phyloP scores from a whole-genome alignment of 169 alveolate genomes.

The Plasmodium coatneyi region DNA sequence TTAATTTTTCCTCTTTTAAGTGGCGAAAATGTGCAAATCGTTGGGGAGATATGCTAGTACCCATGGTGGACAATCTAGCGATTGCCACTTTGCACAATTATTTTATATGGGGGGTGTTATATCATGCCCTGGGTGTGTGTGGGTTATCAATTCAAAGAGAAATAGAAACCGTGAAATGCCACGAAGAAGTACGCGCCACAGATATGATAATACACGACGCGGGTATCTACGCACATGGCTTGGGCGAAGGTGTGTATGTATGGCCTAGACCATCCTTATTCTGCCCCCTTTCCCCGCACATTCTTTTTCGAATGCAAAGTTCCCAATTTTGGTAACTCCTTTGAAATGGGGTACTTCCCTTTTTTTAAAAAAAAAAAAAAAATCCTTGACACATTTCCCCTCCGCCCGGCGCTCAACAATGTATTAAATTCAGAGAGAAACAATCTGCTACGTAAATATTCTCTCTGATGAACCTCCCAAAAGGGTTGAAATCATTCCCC shows the following conservation, averaged over 20 bases:
- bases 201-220: neutral
- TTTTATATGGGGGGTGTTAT: neutral
- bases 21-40: neutral
- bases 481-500: neutral
- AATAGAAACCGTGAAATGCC: neutral
- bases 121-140: neutral
- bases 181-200: neutral
- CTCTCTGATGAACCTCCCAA: neutral
- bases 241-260: neutral
- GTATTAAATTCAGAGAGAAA: no score
- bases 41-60: neutral
- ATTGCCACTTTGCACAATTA: neutral
- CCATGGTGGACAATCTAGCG: neutral
- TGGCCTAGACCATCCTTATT: neutral
- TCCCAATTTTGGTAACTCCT: neutral
- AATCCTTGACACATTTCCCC: no score
- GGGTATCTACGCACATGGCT: neutral
- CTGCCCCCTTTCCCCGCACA: neutral
- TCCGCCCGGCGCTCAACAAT: no score
- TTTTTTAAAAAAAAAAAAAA: no score
- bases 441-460: neutral
- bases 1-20: neutral
- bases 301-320: neutral
- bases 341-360: neutral
- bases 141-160: neutral